Percentiles rank a stretch among this genome's conserved stretches.
These are phyloP conservation scores for Artemisia tridentata DNA, from an alignment of 129 eudicot genomes.

Conservation along the genomic window DNA sequence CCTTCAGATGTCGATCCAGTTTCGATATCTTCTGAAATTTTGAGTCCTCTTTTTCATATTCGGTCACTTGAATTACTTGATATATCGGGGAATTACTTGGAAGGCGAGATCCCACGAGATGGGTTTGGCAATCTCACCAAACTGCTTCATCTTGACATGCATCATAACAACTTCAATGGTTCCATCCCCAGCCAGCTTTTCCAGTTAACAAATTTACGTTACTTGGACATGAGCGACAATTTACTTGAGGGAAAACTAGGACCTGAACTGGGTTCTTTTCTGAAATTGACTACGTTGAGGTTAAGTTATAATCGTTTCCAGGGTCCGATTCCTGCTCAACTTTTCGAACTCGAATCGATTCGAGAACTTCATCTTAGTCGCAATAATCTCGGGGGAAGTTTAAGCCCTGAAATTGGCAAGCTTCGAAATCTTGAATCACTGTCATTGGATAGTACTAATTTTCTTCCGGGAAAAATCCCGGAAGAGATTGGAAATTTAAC, in stretches of 20 bases:
- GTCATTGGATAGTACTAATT: too few species aligned
- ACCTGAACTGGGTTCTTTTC: too few species aligned
- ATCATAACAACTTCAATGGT: slow-evolving; percentile 28
- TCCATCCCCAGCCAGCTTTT: slow-evolving; percentile 38
- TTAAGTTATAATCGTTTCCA: too few species aligned
- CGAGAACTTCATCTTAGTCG: too few species aligned
- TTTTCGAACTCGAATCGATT: too few species aligned
- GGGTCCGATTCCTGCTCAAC: too few species aligned
- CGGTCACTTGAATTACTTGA: slow-evolving; percentile 32
- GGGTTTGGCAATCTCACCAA: slow-evolving; percentile 42
- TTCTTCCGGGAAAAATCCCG: too few species aligned
- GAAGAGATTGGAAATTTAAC: too few species aligned
- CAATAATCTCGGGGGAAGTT: too few species aligned
- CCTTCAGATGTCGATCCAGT: background rate
- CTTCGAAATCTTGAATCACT: too few species aligned
- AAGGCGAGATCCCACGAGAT: slow-evolving; percentile 17
- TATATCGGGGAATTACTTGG: slow-evolving; percentile 22
- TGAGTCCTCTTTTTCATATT: slow-evolving; percentile 38
- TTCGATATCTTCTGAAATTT: slow-evolving; percentile 8
- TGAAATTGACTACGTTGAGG: too few species aligned
- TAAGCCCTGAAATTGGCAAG: too few species aligned
- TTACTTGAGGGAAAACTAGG: slow-evolving; percentile 15
- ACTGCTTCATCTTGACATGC: slow-evolving; percentile 39
- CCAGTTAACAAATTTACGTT: slow-evolving; percentile 24
- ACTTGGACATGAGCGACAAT: slow-evolving; percentile 36